A percentile compares a stretch with the other conserved stretches of the same genome.
These are phyloP conservation scores for Penicillium sp. DNA, from an alignment of 2,329 filamentous ascomycete species.

Conservation along the genomic window DNA sequence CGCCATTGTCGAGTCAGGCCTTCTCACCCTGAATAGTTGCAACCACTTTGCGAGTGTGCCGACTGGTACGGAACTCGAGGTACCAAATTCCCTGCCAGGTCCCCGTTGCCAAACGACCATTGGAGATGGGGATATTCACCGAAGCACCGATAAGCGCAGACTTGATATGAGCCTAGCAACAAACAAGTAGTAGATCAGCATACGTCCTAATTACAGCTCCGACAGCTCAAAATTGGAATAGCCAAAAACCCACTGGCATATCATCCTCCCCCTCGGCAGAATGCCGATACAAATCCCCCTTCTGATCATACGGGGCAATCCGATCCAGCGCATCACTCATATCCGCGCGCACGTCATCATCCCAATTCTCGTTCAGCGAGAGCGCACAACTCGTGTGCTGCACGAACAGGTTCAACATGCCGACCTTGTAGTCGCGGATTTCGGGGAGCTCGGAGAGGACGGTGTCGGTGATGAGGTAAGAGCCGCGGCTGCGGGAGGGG, in stretches of 20 bases:
- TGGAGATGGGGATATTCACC: slow-evolving; percentile 84
- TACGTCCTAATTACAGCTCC: not conserved
- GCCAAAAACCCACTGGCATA: slow-evolving; percentile 70
- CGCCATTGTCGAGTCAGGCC: slow-evolving; percentile 30
- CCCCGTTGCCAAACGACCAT: slow-evolving; percentile 72
- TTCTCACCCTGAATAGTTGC: slow-evolving; percentile 93
- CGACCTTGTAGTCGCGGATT: slow-evolving; percentile 78
- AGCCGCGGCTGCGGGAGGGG: slow-evolving; percentile 74
- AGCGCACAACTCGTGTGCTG: slow-evolving; percentile 94
- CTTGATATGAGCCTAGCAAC: slow-evolving; percentile 80
- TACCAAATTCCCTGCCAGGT: slow-evolving; percentile 82
- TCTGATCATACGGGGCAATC: slow-evolving; percentile 79
- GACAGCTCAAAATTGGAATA: not conserved
- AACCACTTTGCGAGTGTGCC: slow-evolving; percentile 78
- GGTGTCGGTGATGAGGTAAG: slow-evolving; percentile 83
- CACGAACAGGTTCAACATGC: slow-evolving; percentile 84
- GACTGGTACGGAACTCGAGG: slow-evolving; percentile 78
- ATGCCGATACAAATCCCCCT: slow-evolving; percentile 79
- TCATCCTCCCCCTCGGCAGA: slow-evolving; percentile 86
- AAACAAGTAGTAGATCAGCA: not conserved
- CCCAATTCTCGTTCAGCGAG: slow-evolving; percentile 90
- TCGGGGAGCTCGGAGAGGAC: slow-evolving; percentile 74
- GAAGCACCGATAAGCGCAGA: slow-evolving; percentile 84
- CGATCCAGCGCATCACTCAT: slow-evolving; percentile 94
- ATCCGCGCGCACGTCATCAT: slow-evolving; percentile 81